These are phyloP conservation scores for Zygosaccharomyces siamensis DNA, from an alignment of 805 yeast genomes.

Conservation along the genomic window DNA sequence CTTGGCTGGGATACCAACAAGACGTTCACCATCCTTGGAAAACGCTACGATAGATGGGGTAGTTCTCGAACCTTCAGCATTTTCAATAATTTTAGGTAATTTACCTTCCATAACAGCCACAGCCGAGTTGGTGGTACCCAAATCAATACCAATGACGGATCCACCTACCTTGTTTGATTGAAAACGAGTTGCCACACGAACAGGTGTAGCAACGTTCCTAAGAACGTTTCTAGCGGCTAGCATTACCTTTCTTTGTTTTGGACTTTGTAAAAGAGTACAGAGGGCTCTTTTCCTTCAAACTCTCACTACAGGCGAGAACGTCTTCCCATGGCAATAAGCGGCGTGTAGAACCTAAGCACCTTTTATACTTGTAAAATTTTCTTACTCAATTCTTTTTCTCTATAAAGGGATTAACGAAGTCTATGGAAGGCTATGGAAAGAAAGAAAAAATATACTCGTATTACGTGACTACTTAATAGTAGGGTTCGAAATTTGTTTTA, in stretches of 20 bases:
- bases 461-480: neutral
- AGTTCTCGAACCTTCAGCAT: slow-evolving; percentile 79
- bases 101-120: slow-evolving; percentile 75
- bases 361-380: slow-evolving; percentile 8
- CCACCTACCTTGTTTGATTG: slow-evolving; percentile 37
- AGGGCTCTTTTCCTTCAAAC: neutral
- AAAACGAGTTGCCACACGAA: slow-evolving; percentile 31
- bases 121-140: slow-evolving; percentile 86
- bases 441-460: neutral
- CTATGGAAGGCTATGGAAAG: slow-evolving; percentile 4
- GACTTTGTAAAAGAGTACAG: neutral
- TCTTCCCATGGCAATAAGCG: neutral
- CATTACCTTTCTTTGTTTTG: slow-evolving; percentile 15
- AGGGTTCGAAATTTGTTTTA: neutral
- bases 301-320: neutral
- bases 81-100: slow-evolving; percentile 66
- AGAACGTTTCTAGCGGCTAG: slow-evolving; percentile 28
- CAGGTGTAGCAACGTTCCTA: slow-evolving; percentile 16
- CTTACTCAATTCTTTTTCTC: neutral
- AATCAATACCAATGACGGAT: slow-evolving; percentile 71
- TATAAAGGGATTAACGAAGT: slow-evolving; percentile 3
- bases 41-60: slow-evolving; percentile 95
- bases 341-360: neutral
- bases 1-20: slow-evolving; percentile 93
- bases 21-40: slow-evolving; percentile 84